These are phyloP conservation scores for Podospora fimiseda DNA, from an alignment of 495 filamentous ascomycete species.

Conservation along the genomic window DNA sequence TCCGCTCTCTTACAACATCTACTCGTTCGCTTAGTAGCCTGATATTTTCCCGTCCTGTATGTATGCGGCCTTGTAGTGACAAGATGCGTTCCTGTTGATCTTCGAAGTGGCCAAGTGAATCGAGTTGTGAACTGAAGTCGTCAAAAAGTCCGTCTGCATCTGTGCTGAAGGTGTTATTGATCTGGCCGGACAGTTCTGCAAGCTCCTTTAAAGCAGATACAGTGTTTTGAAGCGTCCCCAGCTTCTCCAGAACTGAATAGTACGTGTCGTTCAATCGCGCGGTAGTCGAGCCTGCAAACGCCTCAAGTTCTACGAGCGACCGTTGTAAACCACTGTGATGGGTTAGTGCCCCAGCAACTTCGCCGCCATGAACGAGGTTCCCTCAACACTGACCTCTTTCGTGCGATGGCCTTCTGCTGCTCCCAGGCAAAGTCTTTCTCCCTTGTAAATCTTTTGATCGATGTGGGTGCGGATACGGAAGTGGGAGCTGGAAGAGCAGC, in stretches of 20 bases:
- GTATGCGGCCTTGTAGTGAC: constrained; percentile 59
- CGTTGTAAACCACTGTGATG: constrained; percentile 34
- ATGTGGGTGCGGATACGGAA: constrained; percentile 5
- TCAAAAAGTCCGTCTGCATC: constrained; percentile 54
- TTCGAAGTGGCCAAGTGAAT: constrained; percentile 61
- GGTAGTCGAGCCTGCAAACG: constrained; percentile 51
- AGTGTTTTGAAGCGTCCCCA: constrained; percentile 60
- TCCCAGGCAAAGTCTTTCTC: constrained; percentile 35
- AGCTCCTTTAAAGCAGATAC: constrained; percentile 65
- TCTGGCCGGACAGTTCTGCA: constrained; percentile 50
- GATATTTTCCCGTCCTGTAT: constrained; percentile 55
- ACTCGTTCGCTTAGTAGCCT: constrained; percentile 59
- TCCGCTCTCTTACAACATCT: constrained; percentile 54
- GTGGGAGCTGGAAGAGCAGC: neutral
- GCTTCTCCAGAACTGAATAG: constrained; percentile 74
- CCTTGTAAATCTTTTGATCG: constrained; percentile 14
- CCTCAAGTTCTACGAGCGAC: constrained; percentile 37
- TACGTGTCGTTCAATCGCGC: constrained; percentile 79
- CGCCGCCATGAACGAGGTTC: constrained; percentile 2
- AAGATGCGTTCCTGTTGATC: constrained; percentile 63
- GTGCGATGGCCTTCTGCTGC: constrained; percentile 34
- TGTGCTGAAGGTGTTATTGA: constrained; percentile 55
- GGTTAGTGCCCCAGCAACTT: constrained; percentile 14
- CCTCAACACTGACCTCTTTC: constrained; percentile 32
- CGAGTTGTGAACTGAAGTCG: constrained; percentile 61